Conservation (phyloP, 1,284 basidiomycete genomes). For the Tranzscheliella williamsii region DNA sequence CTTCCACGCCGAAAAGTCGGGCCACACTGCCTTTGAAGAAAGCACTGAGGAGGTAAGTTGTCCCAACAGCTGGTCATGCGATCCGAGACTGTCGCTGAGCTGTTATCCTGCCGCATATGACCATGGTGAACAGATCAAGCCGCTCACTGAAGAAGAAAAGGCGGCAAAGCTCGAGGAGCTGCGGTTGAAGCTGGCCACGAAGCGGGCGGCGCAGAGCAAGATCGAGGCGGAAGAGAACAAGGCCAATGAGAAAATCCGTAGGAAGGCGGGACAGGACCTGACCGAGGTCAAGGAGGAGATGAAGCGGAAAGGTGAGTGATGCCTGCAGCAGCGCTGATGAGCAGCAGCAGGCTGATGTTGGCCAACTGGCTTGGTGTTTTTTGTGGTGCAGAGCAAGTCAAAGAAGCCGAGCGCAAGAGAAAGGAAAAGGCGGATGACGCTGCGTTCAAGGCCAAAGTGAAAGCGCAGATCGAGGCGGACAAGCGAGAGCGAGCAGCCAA, state of each 20-base stretch:
- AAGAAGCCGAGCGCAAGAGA: conserved; percentile 54
- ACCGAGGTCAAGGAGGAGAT: conserved; percentile 50
- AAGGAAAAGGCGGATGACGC: conserved; percentile 53
- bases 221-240: conserved; percentile 47
- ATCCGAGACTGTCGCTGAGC: too few relatives aligned
- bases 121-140: conserved; percentile 70
- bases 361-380: too few relatives aligned
- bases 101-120: too few relatives aligned
- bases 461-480: conserved; percentile 58
- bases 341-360: too few relatives aligned
- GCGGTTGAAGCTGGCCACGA: conserved; percentile 48
- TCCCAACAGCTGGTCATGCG: background rate
- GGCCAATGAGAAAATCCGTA: conserved; percentile 58
- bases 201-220: conserved; percentile 50
- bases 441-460: conserved; percentile 53
- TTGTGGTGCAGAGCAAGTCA: conserved; percentile 41
- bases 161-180: conserved; percentile 75
- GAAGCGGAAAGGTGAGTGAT: conserved; percentile 45
- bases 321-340: too few relatives aligned
- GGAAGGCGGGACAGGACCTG: conserved; percentile 58
- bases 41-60: conserved; percentile 81
- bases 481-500: conserved; percentile 56
- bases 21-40: conserved; percentile 84
- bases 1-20: conserved; percentile 92
- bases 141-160: conserved; percentile 93